Percentiles rank a stretch among this genome's conserved stretches.
phyloP scores from a whole-genome alignment of 768 basidiomycete species.

The Termitomyces sp. region DNA sequence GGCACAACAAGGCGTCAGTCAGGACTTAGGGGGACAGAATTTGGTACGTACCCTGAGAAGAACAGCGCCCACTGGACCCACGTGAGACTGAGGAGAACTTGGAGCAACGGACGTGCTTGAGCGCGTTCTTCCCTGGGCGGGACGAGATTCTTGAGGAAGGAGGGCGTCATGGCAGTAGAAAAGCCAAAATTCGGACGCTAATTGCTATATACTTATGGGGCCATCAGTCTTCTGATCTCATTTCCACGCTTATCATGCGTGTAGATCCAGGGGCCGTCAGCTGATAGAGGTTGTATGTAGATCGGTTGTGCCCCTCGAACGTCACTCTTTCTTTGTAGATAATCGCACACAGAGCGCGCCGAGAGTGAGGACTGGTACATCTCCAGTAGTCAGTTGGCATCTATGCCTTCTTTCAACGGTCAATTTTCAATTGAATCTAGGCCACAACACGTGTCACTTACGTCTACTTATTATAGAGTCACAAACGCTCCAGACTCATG shows the following conservation, averaged over 20 bases:
- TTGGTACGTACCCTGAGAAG: constrained; percentile 46
- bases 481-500: too few relatives aligned
- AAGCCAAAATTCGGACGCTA: not conserved
- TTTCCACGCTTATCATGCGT: not conserved
- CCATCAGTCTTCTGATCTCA: constrained; percentile 4
- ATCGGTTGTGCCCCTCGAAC: too few relatives aligned
- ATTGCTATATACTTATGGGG: not conserved
- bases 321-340: too few relatives aligned
- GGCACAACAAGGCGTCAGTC: not conserved
- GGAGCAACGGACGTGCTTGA: constrained; percentile 34
- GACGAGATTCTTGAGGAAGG: constrained; percentile 41
- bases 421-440: too few relatives aligned
- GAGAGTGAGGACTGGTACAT: too few relatives aligned
- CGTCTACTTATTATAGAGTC: too few relatives aligned
- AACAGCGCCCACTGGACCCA: constrained; percentile 56
- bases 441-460: too few relatives aligned
- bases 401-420: too few relatives aligned
- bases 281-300: not conserved
- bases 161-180: constrained; percentile 36
- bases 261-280: not conserved
- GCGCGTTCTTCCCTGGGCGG: constrained; percentile 40
- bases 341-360: too few relatives aligned
- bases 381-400: too few relatives aligned
- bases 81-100: constrained; percentile 38
- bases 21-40: not conserved